These are phyloP conservation scores for Coriolopsis trogii DNA, from an alignment of 1,284 basidiomycete genomes.

Conservation along the genomic window DNA sequence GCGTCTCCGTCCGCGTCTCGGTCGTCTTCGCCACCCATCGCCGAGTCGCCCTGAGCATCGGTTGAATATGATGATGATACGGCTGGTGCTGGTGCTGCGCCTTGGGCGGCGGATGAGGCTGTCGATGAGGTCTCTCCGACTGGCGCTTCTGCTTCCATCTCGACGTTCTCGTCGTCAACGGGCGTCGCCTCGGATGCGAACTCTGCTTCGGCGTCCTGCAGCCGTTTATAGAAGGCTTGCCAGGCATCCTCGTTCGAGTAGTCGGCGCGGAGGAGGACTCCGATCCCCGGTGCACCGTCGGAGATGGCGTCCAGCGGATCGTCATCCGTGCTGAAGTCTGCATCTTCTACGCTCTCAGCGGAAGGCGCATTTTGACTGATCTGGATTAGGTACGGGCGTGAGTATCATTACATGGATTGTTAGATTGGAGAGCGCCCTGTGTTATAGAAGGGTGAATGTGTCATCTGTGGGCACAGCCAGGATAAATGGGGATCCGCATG, in stretches of 20 bases:
- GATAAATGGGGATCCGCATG: too few species aligned
- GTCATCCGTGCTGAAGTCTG: constrained; percentile 42
- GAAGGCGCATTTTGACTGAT: constrained; percentile 22
- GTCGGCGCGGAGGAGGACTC: constrained; percentile 70
- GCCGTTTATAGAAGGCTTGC: constrained; percentile 50
- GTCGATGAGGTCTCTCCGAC: constrained; percentile 1
- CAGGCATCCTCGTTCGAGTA: constrained; percentile 68
- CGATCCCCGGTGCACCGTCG: constrained; percentile 41
- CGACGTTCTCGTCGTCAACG: constrained; percentile 26
- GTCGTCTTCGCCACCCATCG: constrained; percentile 29
- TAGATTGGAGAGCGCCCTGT: too few species aligned
- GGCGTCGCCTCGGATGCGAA: constrained; percentile 32
- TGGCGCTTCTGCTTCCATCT: constrained; percentile 22
- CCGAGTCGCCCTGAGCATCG: constrained; percentile 20
- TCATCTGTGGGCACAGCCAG: too few species aligned
- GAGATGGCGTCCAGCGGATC: constrained; percentile 47
- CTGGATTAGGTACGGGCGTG: constrained; percentile 2
- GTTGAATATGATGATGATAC: constrained; percentile 19
- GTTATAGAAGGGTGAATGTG: too few species aligned
- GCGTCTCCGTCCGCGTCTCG: constrained; percentile 30
- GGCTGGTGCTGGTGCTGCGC: constrained; percentile 20
- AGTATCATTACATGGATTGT: too few species aligned
- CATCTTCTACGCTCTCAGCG: constrained; percentile 17
- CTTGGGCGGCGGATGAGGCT: constrained; percentile 17
- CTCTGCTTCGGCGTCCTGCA: constrained; percentile 56